These are phyloP conservation scores for Poa annua DNA, from an alignment of 176 grass and related monocot species.

Conservation along the genomic window DNA sequence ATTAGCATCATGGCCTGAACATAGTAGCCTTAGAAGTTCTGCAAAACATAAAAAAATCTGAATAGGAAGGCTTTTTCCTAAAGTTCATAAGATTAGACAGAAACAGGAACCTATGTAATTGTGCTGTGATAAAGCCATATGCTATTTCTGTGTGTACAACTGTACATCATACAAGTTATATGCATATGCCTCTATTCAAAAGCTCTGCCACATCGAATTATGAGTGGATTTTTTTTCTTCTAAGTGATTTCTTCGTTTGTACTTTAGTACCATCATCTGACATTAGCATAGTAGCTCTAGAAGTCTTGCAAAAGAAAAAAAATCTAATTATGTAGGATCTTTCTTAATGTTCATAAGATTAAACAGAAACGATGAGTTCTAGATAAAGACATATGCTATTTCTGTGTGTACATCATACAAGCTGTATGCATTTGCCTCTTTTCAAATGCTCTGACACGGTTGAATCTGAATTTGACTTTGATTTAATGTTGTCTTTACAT, in stretches of 20 bases:
- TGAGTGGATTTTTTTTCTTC: too few relatives aligned
- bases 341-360: slow-evolving; percentile 24
- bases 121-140: not conserved
- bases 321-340: not conserved
- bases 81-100: slow-evolving; percentile 19
- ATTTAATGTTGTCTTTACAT: slow-evolving; percentile 42
- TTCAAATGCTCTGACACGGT: slow-evolving; percentile 33
- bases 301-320: not conserved
- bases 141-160: too few relatives aligned
- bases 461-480: slow-evolving; percentile 31
- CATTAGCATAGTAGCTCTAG: too few relatives aligned
- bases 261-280: too few relatives aligned
- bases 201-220: slow-evolving; percentile 24
- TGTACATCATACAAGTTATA: slow-evolving; percentile 25
- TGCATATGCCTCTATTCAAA: slow-evolving; percentile 13
- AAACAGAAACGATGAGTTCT: slow-evolving; percentile 11
- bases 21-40: slow-evolving; percentile 27
- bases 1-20: slow-evolving; percentile 18
- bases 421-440: not conserved
- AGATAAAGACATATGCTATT: slow-evolving; percentile 22
- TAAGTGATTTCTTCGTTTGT: too few relatives aligned
- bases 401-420: slow-evolving; percentile 21
- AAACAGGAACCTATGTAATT: slow-evolving; percentile 19
- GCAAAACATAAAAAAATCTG: slow-evolving; percentile 1
- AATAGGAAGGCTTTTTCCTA: not conserved